A percentile compares a stretch with the other conserved stretches of the same genome.
phyloP scores from a whole-genome alignment of 1,139 yeast genomes.

The Tardiomyces digboiensis region DNA sequence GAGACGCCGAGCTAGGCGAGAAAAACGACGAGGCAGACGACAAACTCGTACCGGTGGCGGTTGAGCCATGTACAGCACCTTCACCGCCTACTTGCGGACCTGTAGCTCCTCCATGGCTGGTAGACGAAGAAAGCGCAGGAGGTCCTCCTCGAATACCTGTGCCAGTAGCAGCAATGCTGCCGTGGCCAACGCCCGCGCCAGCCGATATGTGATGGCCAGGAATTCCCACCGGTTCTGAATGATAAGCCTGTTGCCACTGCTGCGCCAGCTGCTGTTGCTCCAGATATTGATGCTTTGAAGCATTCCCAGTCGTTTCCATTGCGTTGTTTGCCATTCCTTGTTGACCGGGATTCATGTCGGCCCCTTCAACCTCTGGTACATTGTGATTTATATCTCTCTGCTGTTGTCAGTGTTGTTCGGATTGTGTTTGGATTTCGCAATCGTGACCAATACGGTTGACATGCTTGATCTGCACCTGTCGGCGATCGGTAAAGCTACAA shows the following conservation, averaged over 20 bases:
- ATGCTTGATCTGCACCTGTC: no score
- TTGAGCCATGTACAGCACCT: slow-evolving; percentile 2
- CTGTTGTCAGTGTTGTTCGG: not conserved
- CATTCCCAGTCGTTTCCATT: no score
- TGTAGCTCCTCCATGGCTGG: not conserved
- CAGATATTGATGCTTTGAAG: no score
- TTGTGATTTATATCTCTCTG: not conserved
- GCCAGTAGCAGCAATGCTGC: not conserved
- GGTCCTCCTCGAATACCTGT: not conserved
- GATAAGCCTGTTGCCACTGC: no score
- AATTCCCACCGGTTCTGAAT: not conserved
- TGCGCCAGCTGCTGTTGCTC: no score
- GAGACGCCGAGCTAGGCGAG: slow-evolving; percentile 18
- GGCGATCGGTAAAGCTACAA: no score
- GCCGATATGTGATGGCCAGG: not conserved
- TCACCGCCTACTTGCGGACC: not conserved
- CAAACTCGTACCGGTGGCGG: not conserved
- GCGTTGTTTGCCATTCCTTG: no score
- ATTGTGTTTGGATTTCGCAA: not conserved
- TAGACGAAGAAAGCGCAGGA: not conserved
- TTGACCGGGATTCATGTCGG: no score
- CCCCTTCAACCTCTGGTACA: not conserved
- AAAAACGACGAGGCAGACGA: slow-evolving; percentile 15
- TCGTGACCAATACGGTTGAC: no score
- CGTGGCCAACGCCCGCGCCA: not conserved